These are phyloP conservation scores for Sporothrix luriei DNA, from an alignment of 2,329 filamentous ascomycete genomes.

Conservation along the genomic window DNA sequence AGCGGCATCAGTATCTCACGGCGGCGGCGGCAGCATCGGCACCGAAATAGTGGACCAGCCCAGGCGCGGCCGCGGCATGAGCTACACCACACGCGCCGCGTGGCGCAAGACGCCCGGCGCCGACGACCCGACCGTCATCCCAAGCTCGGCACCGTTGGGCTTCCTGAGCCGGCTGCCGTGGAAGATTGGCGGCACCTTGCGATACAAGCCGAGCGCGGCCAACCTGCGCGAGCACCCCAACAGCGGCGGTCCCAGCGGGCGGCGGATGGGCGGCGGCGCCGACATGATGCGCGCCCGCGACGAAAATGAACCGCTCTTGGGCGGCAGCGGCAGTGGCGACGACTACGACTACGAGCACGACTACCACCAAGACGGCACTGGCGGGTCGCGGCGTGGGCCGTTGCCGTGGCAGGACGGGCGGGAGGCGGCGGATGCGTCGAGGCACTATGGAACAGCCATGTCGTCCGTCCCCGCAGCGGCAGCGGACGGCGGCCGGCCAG, in stretches of 20 bases:
- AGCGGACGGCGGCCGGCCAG: too few species aligned
- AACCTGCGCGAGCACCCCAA: slow-evolving; percentile 86
- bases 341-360: not conserved
- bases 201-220: slow-evolving; percentile 88
- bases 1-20: slow-evolving; percentile 27
- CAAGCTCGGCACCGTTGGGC: slow-evolving; percentile 79
- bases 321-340: slow-evolving; percentile 42
- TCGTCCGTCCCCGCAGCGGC: not conserved
- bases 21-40: slow-evolving; percentile 36
- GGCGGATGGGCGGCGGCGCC: slow-evolving; percentile 8
- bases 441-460: slow-evolving; percentile 24
- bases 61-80: slow-evolving; percentile 78
- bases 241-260: slow-evolving; percentile 47
- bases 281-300: slow-evolving; percentile 37
- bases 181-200: slow-evolving; percentile 76
- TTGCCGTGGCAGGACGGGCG: slow-evolving; percentile 20
- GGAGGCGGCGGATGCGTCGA: slow-evolving; percentile 13
- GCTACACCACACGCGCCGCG: slow-evolving; percentile 71
- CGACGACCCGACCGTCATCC: slow-evolving; percentile 87
- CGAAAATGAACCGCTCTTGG: slow-evolving; percentile 72
- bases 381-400: slow-evolving; percentile 5
- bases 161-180: slow-evolving; percentile 84
- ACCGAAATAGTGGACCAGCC: slow-evolving; percentile 63
- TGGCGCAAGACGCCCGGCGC: slow-evolving; percentile 40
- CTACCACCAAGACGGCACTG: not conserved